Evolutionary conservation across 2,329 filamentous ascomycete genomes (phyloP).

Genomic region (Graphilbum sp.): DNA sequence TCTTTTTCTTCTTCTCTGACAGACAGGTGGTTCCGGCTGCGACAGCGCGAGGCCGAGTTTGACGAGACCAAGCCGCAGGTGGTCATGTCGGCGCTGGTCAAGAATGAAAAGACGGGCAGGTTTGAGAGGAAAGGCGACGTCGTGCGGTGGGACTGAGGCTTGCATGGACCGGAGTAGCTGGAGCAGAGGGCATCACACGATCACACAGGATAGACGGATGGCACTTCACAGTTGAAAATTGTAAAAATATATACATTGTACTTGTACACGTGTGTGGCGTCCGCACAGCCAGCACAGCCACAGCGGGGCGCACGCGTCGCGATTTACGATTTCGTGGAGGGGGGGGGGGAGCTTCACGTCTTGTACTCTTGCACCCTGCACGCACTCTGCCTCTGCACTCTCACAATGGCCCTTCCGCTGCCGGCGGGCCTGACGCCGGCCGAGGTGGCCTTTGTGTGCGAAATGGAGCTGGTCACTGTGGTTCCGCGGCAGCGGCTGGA

Average conservation of each 20-base stretch:
- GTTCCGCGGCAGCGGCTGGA: conserved; percentile 84
- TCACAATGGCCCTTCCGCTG: conserved; percentile 32
- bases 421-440: conserved; percentile 52
- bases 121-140: neutral
- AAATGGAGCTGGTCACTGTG: conserved; percentile 92
- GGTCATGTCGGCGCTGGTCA: conserved; percentile 3
- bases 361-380: too few relatives aligned
- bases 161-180: neutral
- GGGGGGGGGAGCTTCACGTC: too few relatives aligned
- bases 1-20: too few relatives aligned
- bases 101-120: conserved; percentile 2
- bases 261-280: too few relatives aligned
- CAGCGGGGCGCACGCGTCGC: too few relatives aligned
- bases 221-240: too few relatives aligned
- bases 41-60: conserved; percentile 2
- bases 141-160: neutral
- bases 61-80: conserved; percentile 4
- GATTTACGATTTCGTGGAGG: too few relatives aligned
- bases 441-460: conserved; percentile 86
- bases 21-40: conserved; percentile 3
- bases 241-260: too few relatives aligned
- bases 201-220: too few relatives aligned
- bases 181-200: too few relatives aligned
- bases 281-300: too few relatives aligned
- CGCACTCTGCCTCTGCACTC: too few relatives aligned